phyloP scores from a whole-genome alignment of 805 yeast genomes.

The Grigorovia humatica region DNA sequence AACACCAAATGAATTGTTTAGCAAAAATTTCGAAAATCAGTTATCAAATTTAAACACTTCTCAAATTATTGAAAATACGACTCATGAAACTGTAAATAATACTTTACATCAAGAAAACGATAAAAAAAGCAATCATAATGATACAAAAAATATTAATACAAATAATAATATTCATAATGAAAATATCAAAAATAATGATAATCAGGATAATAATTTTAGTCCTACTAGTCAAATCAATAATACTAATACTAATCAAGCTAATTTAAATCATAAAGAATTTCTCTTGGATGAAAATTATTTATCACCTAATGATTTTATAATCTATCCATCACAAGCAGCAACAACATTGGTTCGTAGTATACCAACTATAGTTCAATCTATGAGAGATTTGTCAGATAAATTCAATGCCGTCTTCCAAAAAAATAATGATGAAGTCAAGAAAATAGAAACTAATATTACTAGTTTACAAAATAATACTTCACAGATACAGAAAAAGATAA shows the following conservation, averaged over 20 bases:
- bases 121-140: not conserved
- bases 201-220: not conserved
- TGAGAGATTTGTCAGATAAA: slow-evolving; percentile 41
- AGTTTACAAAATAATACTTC: slow-evolving; percentile 16
- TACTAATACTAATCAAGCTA: slow-evolving; percentile 18
- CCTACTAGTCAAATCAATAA: slow-evolving; percentile 11
- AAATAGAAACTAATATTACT: slow-evolving; percentile 16
- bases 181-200: slow-evolving; percentile 9
- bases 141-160: not conserved
- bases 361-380: slow-evolving; percentile 18
- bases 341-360: slow-evolving; percentile 21
- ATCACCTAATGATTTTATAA: slow-evolving; percentile 11
- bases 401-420: slow-evolving; percentile 41
- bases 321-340: slow-evolving; percentile 26
- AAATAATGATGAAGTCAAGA: slow-evolving; percentile 33
- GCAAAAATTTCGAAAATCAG: slow-evolving; percentile 29
- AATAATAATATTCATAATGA: slow-evolving; percentile 30
- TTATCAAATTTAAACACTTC: not conserved
- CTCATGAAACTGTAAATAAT: slow-evolving; percentile 40
- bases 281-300: slow-evolving; percentile 25
- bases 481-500: slow-evolving; percentile 40
- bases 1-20: slow-evolving; percentile 24
- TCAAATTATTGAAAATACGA: not conserved
- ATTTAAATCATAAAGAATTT: slow-evolving; percentile 22
- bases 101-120: slow-evolving; percentile 10